These are phyloP conservation scores for Hibiscus trionum DNA, from an alignment of 345 rosid species.

Conservation along the genomic window DNA sequence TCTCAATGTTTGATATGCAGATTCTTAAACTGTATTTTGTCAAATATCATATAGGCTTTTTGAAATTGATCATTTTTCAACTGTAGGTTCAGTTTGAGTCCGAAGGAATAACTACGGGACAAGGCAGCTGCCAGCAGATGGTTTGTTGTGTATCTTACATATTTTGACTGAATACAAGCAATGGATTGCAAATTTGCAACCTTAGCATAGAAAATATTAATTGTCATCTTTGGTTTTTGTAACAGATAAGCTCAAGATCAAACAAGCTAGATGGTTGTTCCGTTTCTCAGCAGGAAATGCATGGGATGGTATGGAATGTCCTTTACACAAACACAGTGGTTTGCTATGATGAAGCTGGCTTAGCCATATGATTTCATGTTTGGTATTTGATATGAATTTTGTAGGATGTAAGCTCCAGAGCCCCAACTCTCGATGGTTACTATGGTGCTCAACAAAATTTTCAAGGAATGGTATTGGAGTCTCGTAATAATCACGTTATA, in stretches of 20 bases:
- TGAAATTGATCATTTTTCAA: conserved; percentile 7
- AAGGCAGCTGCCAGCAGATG: conserved; percentile 35
- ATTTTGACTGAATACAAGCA: conserved; percentile 2
- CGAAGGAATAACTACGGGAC: conserved; percentile 26
- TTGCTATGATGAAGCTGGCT: background rate
- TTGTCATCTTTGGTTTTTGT: background rate
- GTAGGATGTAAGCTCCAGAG: conserved; percentile 44
- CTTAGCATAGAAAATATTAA: conserved; percentile 1
- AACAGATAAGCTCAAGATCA: conserved; percentile 39
- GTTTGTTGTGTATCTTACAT: conserved; percentile 18
- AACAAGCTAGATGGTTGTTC: conserved; percentile 31
- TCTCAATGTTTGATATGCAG: conserved; percentile 8
- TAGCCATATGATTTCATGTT: background rate
- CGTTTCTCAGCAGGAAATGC: conserved; percentile 39
- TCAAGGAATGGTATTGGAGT: conserved; percentile 36
- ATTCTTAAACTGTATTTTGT: background rate
- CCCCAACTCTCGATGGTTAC: conserved; percentile 33
- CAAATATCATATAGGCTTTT: background rate
- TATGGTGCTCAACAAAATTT: conserved; percentile 33
- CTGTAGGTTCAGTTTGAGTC: conserved; percentile 26
- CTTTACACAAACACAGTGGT: background rate
- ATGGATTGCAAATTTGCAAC: background rate
- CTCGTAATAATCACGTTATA: background rate
- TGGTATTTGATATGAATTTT: background rate
- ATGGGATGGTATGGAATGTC: conserved; percentile 24